Percentiles rank a stretch among this genome's conserved stretches.
phyloP scores from a whole-genome alignment of 371 early-diverging fungal genomes.

The Syncephalastrum contaminatum region DNA sequence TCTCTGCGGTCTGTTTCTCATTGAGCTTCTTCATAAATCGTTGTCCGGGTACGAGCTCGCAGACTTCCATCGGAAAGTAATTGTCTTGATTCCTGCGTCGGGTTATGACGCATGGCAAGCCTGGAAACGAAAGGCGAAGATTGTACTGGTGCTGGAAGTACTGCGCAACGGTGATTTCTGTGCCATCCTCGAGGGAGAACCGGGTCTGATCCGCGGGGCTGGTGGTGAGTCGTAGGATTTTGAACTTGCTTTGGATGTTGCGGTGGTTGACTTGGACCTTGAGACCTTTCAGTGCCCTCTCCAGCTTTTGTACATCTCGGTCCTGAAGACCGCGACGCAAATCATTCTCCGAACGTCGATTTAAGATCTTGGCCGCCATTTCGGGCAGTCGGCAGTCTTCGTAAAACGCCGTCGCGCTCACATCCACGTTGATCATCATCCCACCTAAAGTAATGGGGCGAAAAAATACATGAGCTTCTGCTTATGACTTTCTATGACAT shows the following conservation, averaged over 20 bases:
- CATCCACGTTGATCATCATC: conserved; percentile 86
- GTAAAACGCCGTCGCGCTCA: conserved; percentile 87
- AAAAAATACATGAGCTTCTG: too few relatives aligned
- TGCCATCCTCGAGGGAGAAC: conserved; percentile 61
- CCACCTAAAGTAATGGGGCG: too few relatives aligned
- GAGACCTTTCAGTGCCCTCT: conserved; percentile 72
- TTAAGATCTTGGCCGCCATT: conserved; percentile 68
- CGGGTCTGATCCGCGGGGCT: conserved; percentile 65
- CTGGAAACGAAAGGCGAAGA: conserved; percentile 67
- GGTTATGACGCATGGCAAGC: conserved; percentile 88
- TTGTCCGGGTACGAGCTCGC: conserved; percentile 84
- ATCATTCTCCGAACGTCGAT: conserved; percentile 59
- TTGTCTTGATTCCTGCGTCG: conserved; percentile 32
- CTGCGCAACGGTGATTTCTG: conserved; percentile 63
- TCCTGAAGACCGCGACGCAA: conserved; percentile 65
- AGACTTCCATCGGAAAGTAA: conserved; percentile 90
- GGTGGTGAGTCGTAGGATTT: conserved; percentile 64
- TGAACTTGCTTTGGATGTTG: conserved; percentile 68
- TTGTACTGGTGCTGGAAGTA: conserved; percentile 82
- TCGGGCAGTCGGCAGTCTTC: conserved; percentile 68
- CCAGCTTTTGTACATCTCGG: conserved; percentile 63
- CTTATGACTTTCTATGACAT: too few relatives aligned
- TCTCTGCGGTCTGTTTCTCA: conserved; percentile 89
- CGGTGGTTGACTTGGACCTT: conserved; percentile 78
- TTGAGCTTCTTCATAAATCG: conserved; percentile 78